Percentiles rank a stretch among this genome's conserved stretches.
Conservation (phyloP, 306 rosid species). For the Sechiopsis laciniata region DNA sequence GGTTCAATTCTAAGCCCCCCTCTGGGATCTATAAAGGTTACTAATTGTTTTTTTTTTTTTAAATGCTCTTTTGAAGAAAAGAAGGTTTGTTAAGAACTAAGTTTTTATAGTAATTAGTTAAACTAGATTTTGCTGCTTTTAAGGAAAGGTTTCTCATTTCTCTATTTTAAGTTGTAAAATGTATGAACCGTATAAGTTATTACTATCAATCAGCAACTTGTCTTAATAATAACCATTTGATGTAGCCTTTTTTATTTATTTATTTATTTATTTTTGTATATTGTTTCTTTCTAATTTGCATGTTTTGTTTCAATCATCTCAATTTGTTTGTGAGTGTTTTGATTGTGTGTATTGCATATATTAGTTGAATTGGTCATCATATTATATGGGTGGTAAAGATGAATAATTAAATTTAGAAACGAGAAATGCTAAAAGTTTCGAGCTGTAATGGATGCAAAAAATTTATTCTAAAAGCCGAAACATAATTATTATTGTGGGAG, state of each 20-base stretch:
- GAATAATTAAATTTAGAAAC: too few species aligned
- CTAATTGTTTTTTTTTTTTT: too few species aligned
- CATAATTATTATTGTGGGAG: too few species aligned
- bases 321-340: too few species aligned
- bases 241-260: neutral
- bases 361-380: too few species aligned
- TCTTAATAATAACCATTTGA: neutral
- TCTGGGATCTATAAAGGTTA: neutral
- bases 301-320: too few species aligned
- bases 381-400: too few species aligned
- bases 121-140: neutral
- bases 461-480: too few species aligned
- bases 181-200: neutral
- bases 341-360: too few species aligned
- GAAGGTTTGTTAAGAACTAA: neutral
- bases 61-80: neutral
- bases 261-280: neutral
- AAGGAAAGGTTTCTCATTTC: neutral
- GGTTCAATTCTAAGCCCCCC: constrained; percentile 17
- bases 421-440: too few species aligned
- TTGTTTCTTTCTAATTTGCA: neutral
- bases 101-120: neutral
- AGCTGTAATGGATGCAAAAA: too few species aligned
- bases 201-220: neutral
- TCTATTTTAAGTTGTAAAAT: neutral